Conservation (phyloP, 805 yeast species). For the Wickerhamomyces xylosicus region DNA sequence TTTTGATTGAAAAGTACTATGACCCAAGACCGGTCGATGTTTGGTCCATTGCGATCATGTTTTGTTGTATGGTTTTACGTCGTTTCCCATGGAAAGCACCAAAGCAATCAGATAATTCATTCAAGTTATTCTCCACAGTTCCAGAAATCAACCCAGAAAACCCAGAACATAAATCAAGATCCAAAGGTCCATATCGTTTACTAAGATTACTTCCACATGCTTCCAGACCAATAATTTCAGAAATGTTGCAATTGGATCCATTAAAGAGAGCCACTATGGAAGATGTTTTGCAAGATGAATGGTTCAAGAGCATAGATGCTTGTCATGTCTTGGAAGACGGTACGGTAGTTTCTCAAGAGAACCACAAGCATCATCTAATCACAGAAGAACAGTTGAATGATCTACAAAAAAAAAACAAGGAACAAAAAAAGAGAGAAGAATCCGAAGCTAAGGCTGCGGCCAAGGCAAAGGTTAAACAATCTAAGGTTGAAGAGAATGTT, state of each 20-base stretch:
- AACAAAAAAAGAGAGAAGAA: constrained; percentile 19
- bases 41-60: constrained; percentile 91
- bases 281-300: constrained; percentile 44
- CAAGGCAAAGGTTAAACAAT: constrained; percentile 17
- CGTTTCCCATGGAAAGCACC: constrained; percentile 97
- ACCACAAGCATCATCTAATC: constrained; percentile 57
- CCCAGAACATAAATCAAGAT: constrained; percentile 27
- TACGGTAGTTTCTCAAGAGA: constrained; percentile 16
- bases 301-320: constrained; percentile 43
- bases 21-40: constrained; percentile 86
- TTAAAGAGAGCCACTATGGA: constrained; percentile 46
- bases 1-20: constrained; percentile 44
- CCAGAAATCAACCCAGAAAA: constrained; percentile 22
- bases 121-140: constrained; percentile 46
- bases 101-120: constrained; percentile 64
- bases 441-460: constrained; percentile 20
- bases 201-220: constrained; percentile 61
- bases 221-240: constrained; percentile 47
- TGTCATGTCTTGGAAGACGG: constrained; percentile 31
- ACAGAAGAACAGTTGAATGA: constrained; percentile 52
- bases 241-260: constrained; percentile 58
- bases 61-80: constrained; percentile 78
- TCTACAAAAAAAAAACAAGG: constrained; percentile 26
- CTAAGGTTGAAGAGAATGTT: constrained; percentile 4
- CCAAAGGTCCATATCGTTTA: constrained; percentile 63